phyloP scores from a whole-genome alignment of 1,284 basidiomycete genomes.

The Sanghuangporus baumii region DNA sequence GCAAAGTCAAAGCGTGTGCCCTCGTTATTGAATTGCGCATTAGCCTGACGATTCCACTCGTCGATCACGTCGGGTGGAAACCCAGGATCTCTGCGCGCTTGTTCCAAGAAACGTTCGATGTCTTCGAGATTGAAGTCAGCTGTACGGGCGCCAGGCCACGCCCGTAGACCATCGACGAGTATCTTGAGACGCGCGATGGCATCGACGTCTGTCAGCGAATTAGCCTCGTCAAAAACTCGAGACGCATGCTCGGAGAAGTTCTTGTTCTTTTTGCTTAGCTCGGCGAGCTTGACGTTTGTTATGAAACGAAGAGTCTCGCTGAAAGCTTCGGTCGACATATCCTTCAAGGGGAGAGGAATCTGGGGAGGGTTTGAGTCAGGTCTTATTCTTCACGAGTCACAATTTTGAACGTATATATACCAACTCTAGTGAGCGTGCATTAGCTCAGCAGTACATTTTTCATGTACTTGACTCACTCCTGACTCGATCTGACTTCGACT shows the following conservation, averaged over 20 bases:
- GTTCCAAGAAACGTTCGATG: constrained; percentile 11
- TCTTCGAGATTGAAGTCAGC: constrained; percentile 5
- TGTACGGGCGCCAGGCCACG: constrained; percentile 12
- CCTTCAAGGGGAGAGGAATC: not conserved
- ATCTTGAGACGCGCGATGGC: not conserved
- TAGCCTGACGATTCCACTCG: constrained; percentile 7
- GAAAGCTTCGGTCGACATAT: constrained; percentile 18
- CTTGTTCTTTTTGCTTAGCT: constrained; percentile 32
- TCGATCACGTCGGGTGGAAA: constrained; percentile 7
- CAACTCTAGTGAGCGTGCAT: too few relatives aligned
- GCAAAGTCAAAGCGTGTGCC: constrained; percentile 15
- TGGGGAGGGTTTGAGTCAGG: not conserved
- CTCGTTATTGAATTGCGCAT: constrained; percentile 14
- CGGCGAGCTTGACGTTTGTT: constrained; percentile 36
- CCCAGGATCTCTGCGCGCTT: constrained; percentile 11
- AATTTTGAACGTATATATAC: too few relatives aligned
- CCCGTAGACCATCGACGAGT: constrained; percentile 11
- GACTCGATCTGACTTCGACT: too few relatives aligned
- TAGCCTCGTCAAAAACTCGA: not conserved
- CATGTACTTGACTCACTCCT: too few relatives aligned
- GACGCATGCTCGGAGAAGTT: constrained; percentile 2
- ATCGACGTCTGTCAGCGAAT: not conserved
- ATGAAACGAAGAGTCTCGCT: constrained; percentile 34
- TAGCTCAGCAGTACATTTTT: too few relatives aligned
- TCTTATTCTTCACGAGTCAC: too few relatives aligned